These are phyloP conservation scores for Pythium aphanidermatum DNA, from an alignment of 352 stramenopile genomes.

Conservation along the genomic window DNA sequence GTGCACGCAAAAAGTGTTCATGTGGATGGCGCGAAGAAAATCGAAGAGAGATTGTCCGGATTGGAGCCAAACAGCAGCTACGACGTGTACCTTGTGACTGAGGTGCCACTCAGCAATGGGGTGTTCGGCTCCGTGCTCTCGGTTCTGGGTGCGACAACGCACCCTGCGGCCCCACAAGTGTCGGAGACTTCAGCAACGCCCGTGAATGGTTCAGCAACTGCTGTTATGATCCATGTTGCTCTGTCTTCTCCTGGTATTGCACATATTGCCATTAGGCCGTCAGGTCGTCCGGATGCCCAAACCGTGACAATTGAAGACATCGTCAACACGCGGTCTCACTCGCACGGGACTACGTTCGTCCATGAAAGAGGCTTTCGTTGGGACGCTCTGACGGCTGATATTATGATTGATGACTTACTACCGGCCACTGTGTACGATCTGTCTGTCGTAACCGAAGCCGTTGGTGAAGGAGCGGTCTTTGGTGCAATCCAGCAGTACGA, in stretches of 20 bases:
- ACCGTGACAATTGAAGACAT: conserved; percentile 6
- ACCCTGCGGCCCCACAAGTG: conserved; percentile 42
- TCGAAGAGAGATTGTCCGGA: conserved; percentile 35
- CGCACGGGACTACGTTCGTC: conserved; percentile 19
- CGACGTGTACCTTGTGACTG: conserved; percentile 78
- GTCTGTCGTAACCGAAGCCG: conserved; percentile 46
- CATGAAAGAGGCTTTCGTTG: conserved; percentile 17
- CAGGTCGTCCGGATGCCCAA: not conserved
- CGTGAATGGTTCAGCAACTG: conserved; percentile 31
- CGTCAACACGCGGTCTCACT: no score
- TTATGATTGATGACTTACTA: conserved; percentile 20
- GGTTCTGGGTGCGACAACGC: conserved; percentile 46
- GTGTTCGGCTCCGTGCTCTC: conserved; percentile 70
- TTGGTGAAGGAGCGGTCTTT: conserved; percentile 41
- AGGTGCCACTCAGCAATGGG: conserved; percentile 71
- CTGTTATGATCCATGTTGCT: conserved; percentile 25
- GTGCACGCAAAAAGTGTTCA: conserved; percentile 37
- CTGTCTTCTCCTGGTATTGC: conserved; percentile 33
- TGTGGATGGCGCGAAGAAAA: conserved; percentile 39
- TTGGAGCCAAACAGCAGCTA: conserved; percentile 62
- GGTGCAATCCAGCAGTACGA: conserved; percentile 27
- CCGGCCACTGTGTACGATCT: conserved; percentile 58
- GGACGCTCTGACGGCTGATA: conserved; percentile 22
- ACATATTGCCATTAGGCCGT: conserved; percentile 48
- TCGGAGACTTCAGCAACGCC: conserved; percentile 10